Base-by-base conservation (phyloP, 345 rosid genomes). In the Populus tremula region DNA sequence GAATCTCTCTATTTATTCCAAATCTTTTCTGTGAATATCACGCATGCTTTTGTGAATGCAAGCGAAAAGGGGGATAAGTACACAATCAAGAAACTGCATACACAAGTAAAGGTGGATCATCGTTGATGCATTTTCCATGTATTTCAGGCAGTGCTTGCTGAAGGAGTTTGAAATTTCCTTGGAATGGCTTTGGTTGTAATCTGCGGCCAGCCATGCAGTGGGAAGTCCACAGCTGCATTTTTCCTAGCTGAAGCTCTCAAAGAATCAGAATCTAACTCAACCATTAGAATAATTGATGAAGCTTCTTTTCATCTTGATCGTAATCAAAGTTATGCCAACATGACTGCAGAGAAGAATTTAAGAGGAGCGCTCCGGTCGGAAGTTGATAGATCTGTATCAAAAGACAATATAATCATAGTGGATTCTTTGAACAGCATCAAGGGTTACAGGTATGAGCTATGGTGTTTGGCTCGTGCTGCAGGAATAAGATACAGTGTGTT, bases 181-280 rank as follows among this genome's bases (percentile, higher is more conserved):
- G 8, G n/a, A 71, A 96, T 96, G 99, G 99, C 98, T 16, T 84
- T 96, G 85, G 94, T 93, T 85, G 97, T 96, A 78, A 88, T 92
- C 63, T 93, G 96, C 77, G 97, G 99, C 79, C 97, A 96, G 82
- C 98, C 97, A 23, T 89, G 99, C 81, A 92, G 99, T 65, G 98
- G 97, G 59, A 96, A 96, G 80, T 96, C 98, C 0, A 82, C 72
- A 4, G 97, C 94, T 39, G 93, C 93, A 6, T 65, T 76, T 43
- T 87, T 89, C 81, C 86, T 96, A 25, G 86, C 86, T 5, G 93
- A 90, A 84, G 81, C 92, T 45, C 86, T 96, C 56, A 89, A 80
- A 83, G 94, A 90, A 69, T 88, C 90, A 0, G 97, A 94, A 35
- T 84, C 89, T 0, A 94, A 87, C 45, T 90, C 88, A 18, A 78